Percentiles rank a stretch among this genome's conserved stretches.
Conservation (phyloP, 805 yeast species). For the Nakazawaea holstii region DNA sequence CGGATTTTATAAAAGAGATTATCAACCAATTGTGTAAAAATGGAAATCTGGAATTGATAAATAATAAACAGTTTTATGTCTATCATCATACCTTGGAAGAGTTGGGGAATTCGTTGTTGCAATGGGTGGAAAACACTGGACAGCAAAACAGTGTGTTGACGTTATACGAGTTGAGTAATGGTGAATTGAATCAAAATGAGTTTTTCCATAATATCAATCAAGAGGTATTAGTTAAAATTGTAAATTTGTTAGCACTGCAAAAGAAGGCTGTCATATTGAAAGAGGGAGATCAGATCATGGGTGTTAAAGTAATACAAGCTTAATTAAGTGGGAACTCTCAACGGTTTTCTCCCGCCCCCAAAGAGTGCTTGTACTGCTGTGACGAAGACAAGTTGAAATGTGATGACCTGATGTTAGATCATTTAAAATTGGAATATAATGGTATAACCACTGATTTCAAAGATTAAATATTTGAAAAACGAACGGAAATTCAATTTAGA, state of each 20-base stretch:
- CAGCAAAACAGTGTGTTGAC: slow-evolving; percentile 76
- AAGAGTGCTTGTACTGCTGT: too few relatives aligned
- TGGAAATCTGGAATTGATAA: slow-evolving; percentile 35
- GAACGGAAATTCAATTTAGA: too few relatives aligned
- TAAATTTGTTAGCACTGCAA: slow-evolving; percentile 55
- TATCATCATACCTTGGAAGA: slow-evolving; percentile 67
- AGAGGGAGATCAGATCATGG: slow-evolving; percentile 54
- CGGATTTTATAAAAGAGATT: slow-evolving; percentile 50
- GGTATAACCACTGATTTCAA: background rate
- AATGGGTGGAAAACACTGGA: slow-evolving; percentile 74
- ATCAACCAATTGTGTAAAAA: slow-evolving; percentile 47
- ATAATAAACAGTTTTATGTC: slow-evolving; percentile 30
- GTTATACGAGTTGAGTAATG: slow-evolving; percentile 68
- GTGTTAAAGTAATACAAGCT: slow-evolving; percentile 50
- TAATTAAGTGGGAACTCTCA: too few relatives aligned
- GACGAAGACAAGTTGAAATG: too few relatives aligned
- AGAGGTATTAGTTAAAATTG: slow-evolving; percentile 43
- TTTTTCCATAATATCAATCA: slow-evolving; percentile 63
- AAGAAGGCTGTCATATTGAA: slow-evolving; percentile 72
- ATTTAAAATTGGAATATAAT: background rate
- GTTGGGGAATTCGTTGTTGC: slow-evolving; percentile 59
- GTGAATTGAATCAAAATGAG: slow-evolving; percentile 51
- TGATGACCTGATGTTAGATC: too few relatives aligned
- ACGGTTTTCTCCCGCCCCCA: too few relatives aligned
- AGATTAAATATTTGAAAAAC: background rate